Evolutionary conservation across 441 rosid genomes (phyloP).

Genomic region (Adansonia rubrostipa): DNA sequence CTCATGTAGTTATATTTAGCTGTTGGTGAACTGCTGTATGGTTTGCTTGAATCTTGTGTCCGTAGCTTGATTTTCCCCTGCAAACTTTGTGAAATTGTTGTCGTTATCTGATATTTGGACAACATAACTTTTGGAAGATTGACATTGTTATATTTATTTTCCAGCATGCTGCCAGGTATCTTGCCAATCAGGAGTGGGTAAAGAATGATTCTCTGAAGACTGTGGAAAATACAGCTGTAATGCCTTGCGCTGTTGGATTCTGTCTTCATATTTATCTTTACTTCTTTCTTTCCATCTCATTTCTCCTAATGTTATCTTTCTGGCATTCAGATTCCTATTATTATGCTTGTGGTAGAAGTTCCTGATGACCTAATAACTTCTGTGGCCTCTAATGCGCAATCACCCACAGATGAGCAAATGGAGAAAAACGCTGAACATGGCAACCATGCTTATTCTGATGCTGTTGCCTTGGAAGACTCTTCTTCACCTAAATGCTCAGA

Average conservation of each 20-base stretch:
- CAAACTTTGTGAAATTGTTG: slow-evolving; percentile 22
- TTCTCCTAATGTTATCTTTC: slow-evolving; percentile 35
- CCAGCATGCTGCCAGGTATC: slow-evolving; percentile 99
- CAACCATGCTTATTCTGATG: slow-evolving; percentile 47
- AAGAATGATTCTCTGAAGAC: slow-evolving; percentile 94
- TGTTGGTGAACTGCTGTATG: neutral
- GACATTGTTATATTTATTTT: slow-evolving; percentile 37
- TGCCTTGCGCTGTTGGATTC: slow-evolving; percentile 29
- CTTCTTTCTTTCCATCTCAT: slow-evolving; percentile 32
- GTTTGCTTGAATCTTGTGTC: slow-evolving; percentile 18
- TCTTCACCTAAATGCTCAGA: slow-evolving; percentile 51
- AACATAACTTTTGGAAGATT: slow-evolving; percentile 24
- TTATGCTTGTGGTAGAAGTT: slow-evolving; percentile 96
- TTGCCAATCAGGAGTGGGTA: slow-evolving; percentile 99
- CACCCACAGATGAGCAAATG: slow-evolving; percentile 63
- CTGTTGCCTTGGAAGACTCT: slow-evolving; percentile 56
- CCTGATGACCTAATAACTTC: slow-evolving; percentile 76
- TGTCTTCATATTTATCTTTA: slow-evolving; percentile 25
- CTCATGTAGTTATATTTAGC: neutral
- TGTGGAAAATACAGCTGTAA: slow-evolving; percentile 99
- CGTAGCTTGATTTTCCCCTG: slow-evolving; percentile 19
- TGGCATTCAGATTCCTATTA: slow-evolving; percentile 79
- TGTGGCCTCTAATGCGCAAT: slow-evolving; percentile 57
- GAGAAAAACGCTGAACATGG: slow-evolving; percentile 49
- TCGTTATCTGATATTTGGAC: neutral